Base-by-base conservation (phyloP, 2,329 filamentous ascomycete genomes). In the Aspergillus ochraceoroseus region DNA sequence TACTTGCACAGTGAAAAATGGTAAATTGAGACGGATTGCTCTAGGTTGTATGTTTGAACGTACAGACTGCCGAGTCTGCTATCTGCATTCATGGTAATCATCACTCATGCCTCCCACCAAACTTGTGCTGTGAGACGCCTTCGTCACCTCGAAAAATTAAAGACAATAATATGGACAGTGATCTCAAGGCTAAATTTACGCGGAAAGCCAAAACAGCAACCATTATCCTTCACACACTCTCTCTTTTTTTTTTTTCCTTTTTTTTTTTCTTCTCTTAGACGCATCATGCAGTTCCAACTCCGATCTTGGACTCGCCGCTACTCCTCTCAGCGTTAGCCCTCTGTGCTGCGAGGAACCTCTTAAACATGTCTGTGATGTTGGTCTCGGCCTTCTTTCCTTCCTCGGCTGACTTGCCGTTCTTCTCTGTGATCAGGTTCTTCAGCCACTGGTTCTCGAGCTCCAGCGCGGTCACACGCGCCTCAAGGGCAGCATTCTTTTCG, bases 371-470 rank as follows among this genome's bases (percentile, higher is more conserved):
- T 3, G 61, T 62, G 43, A 66, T 65, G 34, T 64, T 59, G 43
- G 53, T 57, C 41, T 82, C 83, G 4, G 62, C 61, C 29, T 57
- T 52, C 49, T 60, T 54, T 14, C 52, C 54, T 40, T 65, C 59
- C 15, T 59, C 54, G 2, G 51, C 43, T 15, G 47, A 43, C 38
- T 51, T 54, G 32, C 58, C 63, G 55, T 87, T 87, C 76, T 89
- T 90, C 65, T 89, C 85, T 41, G 85, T 84, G 35, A 90, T 79
- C 36, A 88, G 69, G 59, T 84, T 82, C 70, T 85, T 85, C 47
- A 88, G 69, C 84, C 83, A 87, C 64, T 84, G 83, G 70, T 88
- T 88, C 69, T 88, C 83, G 51, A 83, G 81, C 68, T 87, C 83
- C 17, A 92, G 75, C 54, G 87, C 82, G 40, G 77, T 76, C 37